Evolutionary conservation across 176 grass and related monocot species (phyloP), one percentile per base, ranked within the genome.

Genomic region (Hordeum marinum): DNA sequence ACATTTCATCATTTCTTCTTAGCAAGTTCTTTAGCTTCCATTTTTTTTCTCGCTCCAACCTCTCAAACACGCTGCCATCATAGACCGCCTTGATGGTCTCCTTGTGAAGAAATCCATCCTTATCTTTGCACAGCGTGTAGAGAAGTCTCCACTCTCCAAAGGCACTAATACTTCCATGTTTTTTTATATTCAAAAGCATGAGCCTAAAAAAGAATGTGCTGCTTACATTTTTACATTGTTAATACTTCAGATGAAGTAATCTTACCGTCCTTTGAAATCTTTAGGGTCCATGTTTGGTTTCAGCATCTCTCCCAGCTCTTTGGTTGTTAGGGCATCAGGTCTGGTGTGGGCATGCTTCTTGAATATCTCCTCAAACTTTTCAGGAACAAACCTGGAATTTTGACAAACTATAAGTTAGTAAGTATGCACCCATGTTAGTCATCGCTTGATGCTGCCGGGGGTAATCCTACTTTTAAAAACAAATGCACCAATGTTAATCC

Each of bases 351-450:
- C 91, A 87, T 93, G 72, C 86, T 96, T 93, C 77, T 87, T 84
- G 77, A 96, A 96, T 41, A 96, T 91, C 73, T 93, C 86, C 39
- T 93, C 91, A 73, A 96, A 96, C 69, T 96, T 96, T 75, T 88
- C 86, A 14, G 79, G 86, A 41, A 91, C 88, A 76, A 96, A 93
- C 69, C 94, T 96, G n/a, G 17, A 76, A 35, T 58, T 75, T 74
- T 3, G 6, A 75, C 9, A 67, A 2, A 50, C 46, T 9, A 8
- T 24, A 20, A 17, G 6, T 90, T 60, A 50, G 59, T 13, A 83
- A 74, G 57, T 48, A 1, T 50, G 17, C 26, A 55, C 0, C 21
- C 4, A 25, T 34, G 29, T 32, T 61, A 34, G 32, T 34, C 2
- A 34, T 34, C 32, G 32, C 32, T 34, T 34, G 32, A 34, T 34